Conservation (phyloP, 2,329 filamentous ascomycete species). For the Aspergillus quadrilineatus region DNA sequence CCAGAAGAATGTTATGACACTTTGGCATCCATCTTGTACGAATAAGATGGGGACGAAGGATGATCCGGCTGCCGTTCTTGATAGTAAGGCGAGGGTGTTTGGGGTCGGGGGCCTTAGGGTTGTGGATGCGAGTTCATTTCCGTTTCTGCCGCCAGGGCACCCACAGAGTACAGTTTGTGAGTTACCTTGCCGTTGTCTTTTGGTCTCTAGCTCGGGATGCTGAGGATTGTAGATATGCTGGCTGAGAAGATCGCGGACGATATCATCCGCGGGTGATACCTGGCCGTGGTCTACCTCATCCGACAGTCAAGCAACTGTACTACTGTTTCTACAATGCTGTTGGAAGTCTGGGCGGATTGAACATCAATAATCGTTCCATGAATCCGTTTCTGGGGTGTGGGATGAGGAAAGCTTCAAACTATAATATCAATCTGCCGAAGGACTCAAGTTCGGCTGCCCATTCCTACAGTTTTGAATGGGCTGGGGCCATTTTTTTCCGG, state of each 20-base stretch:
- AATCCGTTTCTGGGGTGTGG: no score
- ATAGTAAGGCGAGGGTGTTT: slow-evolving; percentile 28
- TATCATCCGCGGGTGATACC: slow-evolving; percentile 7
- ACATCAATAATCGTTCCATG: no score
- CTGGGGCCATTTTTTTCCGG: no score
- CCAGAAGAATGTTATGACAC: slow-evolving; percentile 23
- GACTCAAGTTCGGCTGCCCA: no score
- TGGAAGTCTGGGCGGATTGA: no score
- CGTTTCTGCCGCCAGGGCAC: slow-evolving; percentile 40
- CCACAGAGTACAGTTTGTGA: slow-evolving; percentile 38
- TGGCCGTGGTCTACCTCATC: no score
- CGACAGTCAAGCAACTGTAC: no score
- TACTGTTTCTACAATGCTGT: no score
- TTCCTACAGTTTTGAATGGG: no score
- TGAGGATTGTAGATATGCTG: slow-evolving; percentile 30
- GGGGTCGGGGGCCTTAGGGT: slow-evolving; percentile 34
- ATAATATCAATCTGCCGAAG: no score
- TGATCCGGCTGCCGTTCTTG: slow-evolving; percentile 35
- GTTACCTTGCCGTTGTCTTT: slow-evolving; percentile 8
- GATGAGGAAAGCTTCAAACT: no score
- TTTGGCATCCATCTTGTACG: slow-evolving; percentile 38
- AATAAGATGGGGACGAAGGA: slow-evolving; percentile 38
- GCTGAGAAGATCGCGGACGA: slow-evolving; percentile 39
- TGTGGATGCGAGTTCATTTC: slow-evolving; percentile 36
- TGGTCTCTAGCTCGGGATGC: neutral